Conservation (phyloP, 2,329 filamentous ascomycete genomes). For the Colletotrichum simmondsii region DNA sequence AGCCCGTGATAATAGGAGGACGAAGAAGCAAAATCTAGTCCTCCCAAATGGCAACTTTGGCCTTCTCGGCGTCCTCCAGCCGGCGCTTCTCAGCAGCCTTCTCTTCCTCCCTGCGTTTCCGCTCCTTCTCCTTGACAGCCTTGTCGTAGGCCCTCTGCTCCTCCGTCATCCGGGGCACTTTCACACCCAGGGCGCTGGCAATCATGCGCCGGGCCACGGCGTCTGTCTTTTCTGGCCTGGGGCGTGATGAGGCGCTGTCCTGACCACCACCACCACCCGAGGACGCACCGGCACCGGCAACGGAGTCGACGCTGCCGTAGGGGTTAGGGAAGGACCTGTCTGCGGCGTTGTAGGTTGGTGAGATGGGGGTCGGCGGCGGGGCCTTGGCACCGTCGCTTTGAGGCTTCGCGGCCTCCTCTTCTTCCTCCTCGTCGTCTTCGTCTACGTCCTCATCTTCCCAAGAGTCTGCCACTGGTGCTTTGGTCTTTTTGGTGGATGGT, state of each 20-base stretch:
- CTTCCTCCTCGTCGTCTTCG: conserved; percentile 39
- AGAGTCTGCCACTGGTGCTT: conserved; percentile 51
- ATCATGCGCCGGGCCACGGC: conserved; percentile 92
- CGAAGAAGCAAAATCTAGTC: conserved; percentile 56
- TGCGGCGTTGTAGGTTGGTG: conserved; percentile 54
- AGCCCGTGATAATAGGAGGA: neutral
- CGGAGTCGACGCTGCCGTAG: conserved; percentile 34
- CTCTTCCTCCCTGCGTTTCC: conserved; percentile 78
- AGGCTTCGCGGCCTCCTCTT: conserved; percentile 39
- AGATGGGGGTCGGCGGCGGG: conserved; percentile 76
- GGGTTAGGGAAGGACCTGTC: conserved; percentile 36
- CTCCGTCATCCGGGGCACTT: conserved; percentile 83
- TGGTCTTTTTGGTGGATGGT: conserved; percentile 31
- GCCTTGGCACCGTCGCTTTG: conserved; percentile 51
- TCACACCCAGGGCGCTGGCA: conserved; percentile 85
- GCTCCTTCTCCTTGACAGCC: conserved; percentile 85
- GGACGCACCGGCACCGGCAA: conserved; percentile 15
- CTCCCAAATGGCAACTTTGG: conserved; percentile 90
- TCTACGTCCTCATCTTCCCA: conserved; percentile 65
- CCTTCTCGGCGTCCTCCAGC: conserved; percentile 75
- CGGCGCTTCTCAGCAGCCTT: conserved; percentile 70
- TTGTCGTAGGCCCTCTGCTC: conserved; percentile 90
- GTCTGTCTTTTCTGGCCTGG: conserved; percentile 89
- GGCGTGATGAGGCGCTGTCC: conserved; percentile 35
- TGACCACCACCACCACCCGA: conserved; percentile 30